Percentiles rank a stretch among this genome's conserved stretches.
phyloP scores from a whole-genome alignment of 1,284 basidiomycete species.

The Veloboletus limbatus region DNA sequence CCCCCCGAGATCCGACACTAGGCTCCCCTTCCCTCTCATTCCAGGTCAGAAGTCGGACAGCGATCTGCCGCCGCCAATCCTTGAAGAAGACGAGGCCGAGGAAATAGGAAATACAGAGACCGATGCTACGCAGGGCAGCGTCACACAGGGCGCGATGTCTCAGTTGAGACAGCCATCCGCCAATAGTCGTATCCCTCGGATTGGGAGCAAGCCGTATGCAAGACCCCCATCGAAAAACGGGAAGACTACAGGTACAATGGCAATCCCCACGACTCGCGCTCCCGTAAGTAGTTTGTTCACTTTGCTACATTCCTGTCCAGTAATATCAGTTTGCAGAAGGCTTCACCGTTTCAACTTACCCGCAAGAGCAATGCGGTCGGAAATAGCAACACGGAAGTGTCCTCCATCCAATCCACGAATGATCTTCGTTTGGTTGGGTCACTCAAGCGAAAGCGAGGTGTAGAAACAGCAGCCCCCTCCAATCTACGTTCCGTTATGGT shows the following conservation, averaged over 20 bases:
- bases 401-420: constrained; percentile 14
- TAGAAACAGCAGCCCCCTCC: constrained; percentile 28
- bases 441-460: constrained; percentile 44
- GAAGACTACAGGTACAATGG: constrained; percentile 3
- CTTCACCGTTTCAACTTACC: constrained; percentile 9
- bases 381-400: constrained; percentile 29
- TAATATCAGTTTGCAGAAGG: constrained; percentile 12
- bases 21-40: constrained; percentile 47
- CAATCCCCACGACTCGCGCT: neutral
- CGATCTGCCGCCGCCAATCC: constrained; percentile 29
- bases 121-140: neutral
- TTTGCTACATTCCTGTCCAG: neutral
- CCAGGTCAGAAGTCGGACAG: constrained; percentile 16
- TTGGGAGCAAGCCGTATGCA: constrained; percentile 63
- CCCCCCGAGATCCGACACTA: constrained; percentile 21
- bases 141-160: constrained; percentile 36
- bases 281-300: constrained; percentile 19
- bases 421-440: constrained; percentile 14
- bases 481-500: constrained; percentile 27
- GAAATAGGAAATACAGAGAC: constrained; percentile 1
- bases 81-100: constrained; percentile 28
- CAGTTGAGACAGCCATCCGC: constrained; percentile 51
- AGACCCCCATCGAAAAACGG: constrained; percentile 34
- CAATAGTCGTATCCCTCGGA: constrained; percentile 67
- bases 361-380: constrained; percentile 20